These are phyloP conservation scores for Cucurbita argyrosperma DNA, from an alignment of 306 rosid genomes.

Conservation along the genomic window DNA sequence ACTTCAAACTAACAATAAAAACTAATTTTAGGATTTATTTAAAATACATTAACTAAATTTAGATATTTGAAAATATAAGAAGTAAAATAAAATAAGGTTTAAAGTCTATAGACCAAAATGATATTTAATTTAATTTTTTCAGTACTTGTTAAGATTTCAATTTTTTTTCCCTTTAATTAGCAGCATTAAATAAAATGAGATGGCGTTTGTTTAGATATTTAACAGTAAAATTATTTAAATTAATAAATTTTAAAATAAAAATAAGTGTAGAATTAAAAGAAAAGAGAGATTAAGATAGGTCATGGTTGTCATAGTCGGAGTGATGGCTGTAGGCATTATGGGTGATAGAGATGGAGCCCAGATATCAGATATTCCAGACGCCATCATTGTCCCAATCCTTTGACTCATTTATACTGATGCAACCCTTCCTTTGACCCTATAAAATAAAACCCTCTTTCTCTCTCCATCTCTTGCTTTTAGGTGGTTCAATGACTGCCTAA, in stretches of 20 bases:
- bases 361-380: conserved; percentile 9
- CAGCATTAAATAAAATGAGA: too few relatives aligned
- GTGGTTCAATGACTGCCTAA: neutral
- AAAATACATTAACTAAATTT: too few relatives aligned
- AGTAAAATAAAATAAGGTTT: neutral
- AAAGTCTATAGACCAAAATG: too few relatives aligned
- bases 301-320: conserved; percentile 2
- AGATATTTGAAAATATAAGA: too few relatives aligned
- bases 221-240: too few relatives aligned
- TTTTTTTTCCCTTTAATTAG: too few relatives aligned
- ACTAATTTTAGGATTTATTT: neutral
- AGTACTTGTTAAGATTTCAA: too few relatives aligned
- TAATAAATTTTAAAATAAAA: too few relatives aligned
- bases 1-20: too few relatives aligned
- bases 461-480: neutral
- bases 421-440: conserved; percentile 12
- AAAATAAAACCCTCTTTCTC: neutral
- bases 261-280: too few relatives aligned
- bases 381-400: conserved; percentile 15
- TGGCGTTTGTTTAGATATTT: too few relatives aligned
- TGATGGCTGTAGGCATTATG: conserved; percentile 11
- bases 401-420: conserved; percentile 9
- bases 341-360: conserved; percentile 22
- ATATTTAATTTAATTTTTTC: too few relatives aligned
- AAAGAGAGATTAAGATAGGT: neutral